Base-by-base conservation (phyloP, 2,329 filamentous ascomycete species). In the Alternaria novae-zelandiae region DNA sequence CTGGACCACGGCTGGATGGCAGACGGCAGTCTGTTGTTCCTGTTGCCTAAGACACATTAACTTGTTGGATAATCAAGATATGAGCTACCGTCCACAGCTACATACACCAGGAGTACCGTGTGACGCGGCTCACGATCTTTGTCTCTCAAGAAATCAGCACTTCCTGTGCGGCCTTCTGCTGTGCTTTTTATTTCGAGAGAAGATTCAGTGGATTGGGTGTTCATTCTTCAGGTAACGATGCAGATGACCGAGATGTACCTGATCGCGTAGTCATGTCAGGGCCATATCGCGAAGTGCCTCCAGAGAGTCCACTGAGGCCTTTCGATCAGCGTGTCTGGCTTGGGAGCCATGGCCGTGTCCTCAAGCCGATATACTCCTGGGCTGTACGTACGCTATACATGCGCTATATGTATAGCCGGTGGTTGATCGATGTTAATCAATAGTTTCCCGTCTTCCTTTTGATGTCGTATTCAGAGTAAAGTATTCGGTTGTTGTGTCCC, bases 361-460 rank as follows among this genome's bases (percentile, higher is more conserved):
- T 36, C 7, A 36, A 3, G 30, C 30, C 1, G 6, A 36, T 36
- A 2, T n/a, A 36, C 1, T 15, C 7, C 30, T 36, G 0, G 30
- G 13, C 13, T 36, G 13, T 36, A 36, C 30, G 30, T 36, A 13
- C 30, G 2, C 7, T 3, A 15, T 36, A 36, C 2, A 1, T 36
- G 2, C 7, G 2, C 7, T 3, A 15, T 36, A 36, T 0, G 0
- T 36, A 1, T 4, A 36, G 30, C 30, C 7, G 7, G 30, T 9
- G 7, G 0, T 36, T 4, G 7, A 6, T 36, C 6, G 2, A 36
- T 36, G 7, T 8, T 0, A 8, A 2, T 3, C 3, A 36, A 36
- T 6, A 36, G 13, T 36, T 36, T 36, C 13, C 6, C 8, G 30
- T 1, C 4, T 36, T n/a, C 6, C 13, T 36, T 36, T 1, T 36